Base-by-base conservation (phyloP, 2,329 filamentous ascomycete genomes). In the Pyrenochaeta sp. region DNA sequence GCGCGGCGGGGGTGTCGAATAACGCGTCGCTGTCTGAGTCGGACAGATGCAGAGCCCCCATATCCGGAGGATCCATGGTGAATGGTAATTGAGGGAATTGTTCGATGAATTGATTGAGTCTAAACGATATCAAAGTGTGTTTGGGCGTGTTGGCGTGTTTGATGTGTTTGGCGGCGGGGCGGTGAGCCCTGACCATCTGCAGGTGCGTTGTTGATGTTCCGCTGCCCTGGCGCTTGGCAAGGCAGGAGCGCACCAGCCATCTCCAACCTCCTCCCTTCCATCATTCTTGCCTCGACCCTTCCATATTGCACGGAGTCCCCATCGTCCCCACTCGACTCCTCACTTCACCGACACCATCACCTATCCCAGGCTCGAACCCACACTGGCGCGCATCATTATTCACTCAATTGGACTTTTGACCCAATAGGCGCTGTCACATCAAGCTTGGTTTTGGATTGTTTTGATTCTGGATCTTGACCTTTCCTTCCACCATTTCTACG, bases 1-100 rank as follows among this genome's bases (percentile, higher is more conserved):
- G 62, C 67, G 72, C 64, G 25, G 85, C 85, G 10, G 85, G 87
- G 50, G 85, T 76, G 65, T 78, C 82, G 75, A 88, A 88, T 44
- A 88, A 79, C 56, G 84, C 83, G 63, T 86, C 84, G 15, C 81
- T 80, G 59, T 85, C 80, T 25, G 84, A 84, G 58, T 87, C 84
- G 32, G 83, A 85, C 34, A 86, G 77, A 56, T 79, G 77, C 22
- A 84, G 78, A 59, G 80, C 80, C 54, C 84, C 81, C 68, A 86
- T 80, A 64, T 84, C 79, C 56, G 83, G 81, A 40, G 79, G 62
- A 48, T 71, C 65, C 71, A 73, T 75, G 27, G 24, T 61, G 52
- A n/a, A 37, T 34, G 6, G 6, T 36, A 27, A 45, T 48, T 19
- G 24, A 46, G 27, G 28, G 24, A 34, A 34, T 15, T 32, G 46